phyloP scores from a whole-genome alignment of 1,284 basidiomycete species.

The Apiotrichum veenhuisii region DNA sequence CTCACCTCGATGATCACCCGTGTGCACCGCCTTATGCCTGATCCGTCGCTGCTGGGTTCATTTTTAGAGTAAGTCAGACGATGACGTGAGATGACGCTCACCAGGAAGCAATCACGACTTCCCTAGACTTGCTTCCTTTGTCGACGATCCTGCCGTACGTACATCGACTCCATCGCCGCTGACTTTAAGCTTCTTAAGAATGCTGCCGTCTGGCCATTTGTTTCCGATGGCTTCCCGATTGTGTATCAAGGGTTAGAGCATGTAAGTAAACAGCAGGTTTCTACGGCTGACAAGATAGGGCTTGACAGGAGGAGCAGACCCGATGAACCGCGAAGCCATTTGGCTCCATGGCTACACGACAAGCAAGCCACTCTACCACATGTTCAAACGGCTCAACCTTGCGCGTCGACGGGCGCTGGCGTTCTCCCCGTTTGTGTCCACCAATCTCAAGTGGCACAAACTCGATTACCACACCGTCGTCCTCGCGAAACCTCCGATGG shows the following conservation, averaged over 20 bases:
- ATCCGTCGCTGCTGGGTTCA: conserved; percentile 49
- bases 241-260: conserved; percentile 59
- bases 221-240: conserved; percentile 57
- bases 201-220: conserved; percentile 51
- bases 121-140: conserved; percentile 44
- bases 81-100: neutral
- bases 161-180: neutral
- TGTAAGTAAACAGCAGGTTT: conserved; percentile 21
- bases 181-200: conserved; percentile 47
- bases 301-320: conserved; percentile 52
- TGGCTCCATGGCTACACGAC: conserved; percentile 52
- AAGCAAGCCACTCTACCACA: conserved; percentile 53
- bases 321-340: conserved; percentile 48
- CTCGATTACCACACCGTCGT: conserved; percentile 54
- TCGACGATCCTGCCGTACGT: conserved; percentile 36
- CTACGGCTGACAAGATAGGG: conserved; percentile 41
- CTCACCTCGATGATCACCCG: conserved; percentile 39
- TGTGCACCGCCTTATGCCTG: conserved; percentile 38
- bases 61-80: conserved; percentile 48
- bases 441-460: conserved; percentile 54
- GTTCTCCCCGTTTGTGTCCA: conserved; percentile 56
- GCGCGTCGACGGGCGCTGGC: conserved; percentile 59
- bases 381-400: conserved; percentile 59
- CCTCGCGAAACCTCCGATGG: conserved; percentile 62
- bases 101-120: conserved; percentile 50